Evolutionary conservation across 768 basidiomycete species (phyloP).

Genomic region (Candolleomyces efflorescens): DNA sequence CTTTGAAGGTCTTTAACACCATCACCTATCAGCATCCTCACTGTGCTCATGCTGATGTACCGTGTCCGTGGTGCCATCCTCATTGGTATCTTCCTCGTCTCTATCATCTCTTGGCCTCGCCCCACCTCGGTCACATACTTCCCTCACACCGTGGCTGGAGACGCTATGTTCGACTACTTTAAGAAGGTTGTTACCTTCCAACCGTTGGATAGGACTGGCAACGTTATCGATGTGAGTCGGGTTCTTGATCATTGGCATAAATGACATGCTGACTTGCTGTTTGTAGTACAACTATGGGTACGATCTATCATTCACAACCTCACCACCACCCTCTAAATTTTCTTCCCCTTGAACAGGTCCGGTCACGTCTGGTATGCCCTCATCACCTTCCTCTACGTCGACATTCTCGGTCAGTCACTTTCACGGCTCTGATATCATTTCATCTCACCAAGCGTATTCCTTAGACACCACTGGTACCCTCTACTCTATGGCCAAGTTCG

Average conservation of each 20-base stretch:
- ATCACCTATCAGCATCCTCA: conserved; percentile 50
- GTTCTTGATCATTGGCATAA: background rate
- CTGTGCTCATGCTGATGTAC: conserved; percentile 78
- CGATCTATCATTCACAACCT: no score
- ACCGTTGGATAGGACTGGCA: conserved; percentile 55
- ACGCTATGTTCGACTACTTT: conserved; percentile 79
- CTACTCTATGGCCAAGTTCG: conserved; percentile 90
- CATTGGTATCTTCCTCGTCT: conserved; percentile 79
- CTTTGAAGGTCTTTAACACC: background rate
- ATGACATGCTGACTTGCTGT: background rate
- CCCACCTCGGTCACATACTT: conserved; percentile 77
- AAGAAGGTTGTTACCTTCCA: conserved; percentile 80
- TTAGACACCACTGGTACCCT: conserved; percentile 65
- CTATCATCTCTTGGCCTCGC: conserved; percentile 87
- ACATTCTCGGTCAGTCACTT: conserved; percentile 61
- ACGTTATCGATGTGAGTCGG: conserved; percentile 57
- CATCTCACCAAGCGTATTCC: conserved; percentile 1
- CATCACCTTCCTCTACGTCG: conserved; percentile 86
- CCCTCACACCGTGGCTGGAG: conserved; percentile 64
- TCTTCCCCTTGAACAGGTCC: no score
- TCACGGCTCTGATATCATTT: background rate
- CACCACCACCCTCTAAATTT: no score
- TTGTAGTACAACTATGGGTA: conserved; percentile 12
- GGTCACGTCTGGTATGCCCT: conserved; percentile 85
- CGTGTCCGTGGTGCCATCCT: conserved; percentile 80